Percentiles rank a stretch among this genome's conserved stretches.
Evolutionary conservation across 257 asterid genomes (phyloP).

Genomic region (Solanum pimpinellifolium): DNA sequence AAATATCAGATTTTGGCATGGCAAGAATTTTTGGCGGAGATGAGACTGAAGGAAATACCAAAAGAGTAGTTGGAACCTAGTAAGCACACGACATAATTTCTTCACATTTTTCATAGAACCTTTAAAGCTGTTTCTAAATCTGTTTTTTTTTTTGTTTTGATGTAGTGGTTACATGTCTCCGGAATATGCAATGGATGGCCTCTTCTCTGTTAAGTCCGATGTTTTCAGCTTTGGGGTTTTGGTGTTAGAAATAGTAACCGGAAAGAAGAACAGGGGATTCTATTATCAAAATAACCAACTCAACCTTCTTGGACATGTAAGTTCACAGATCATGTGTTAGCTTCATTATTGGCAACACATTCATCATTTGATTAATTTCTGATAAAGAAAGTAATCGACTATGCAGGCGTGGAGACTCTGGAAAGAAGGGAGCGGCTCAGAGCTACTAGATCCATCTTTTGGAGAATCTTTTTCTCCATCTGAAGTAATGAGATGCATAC

Average conservation of each 20-base stretch:
- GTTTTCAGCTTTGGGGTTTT: conserved; percentile 75
- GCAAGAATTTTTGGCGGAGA: conserved; percentile 74
- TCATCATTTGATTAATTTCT: background rate
- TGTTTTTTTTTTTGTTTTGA: background rate
- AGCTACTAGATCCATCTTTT: conserved; percentile 31
- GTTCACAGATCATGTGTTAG: background rate
- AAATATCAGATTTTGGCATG: conserved; percentile 83
- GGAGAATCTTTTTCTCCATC: conserved; percentile 21
- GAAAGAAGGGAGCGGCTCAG: conserved; percentile 43
- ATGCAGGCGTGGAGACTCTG: conserved; percentile 59
- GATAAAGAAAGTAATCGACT: background rate
- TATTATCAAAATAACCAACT: conserved; percentile 54
- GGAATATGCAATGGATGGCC: conserved; percentile 80
- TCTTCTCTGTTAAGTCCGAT: conserved; percentile 61
- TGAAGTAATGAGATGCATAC: conserved; percentile 64
- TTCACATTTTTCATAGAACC: background rate
- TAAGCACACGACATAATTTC: conserved; percentile 12
- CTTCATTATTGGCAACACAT: background rate
- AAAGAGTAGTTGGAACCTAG: conserved; percentile 70
- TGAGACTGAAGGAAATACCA: conserved; percentile 63
- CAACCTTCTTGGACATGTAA: conserved; percentile 65
- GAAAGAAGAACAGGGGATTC: conserved; percentile 61
- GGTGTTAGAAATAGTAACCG: conserved; percentile 57
- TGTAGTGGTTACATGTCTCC: conserved; percentile 83
- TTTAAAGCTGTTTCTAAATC: background rate